Base-by-base conservation (phyloP, 495 filamentous ascomycete species). In the Parathielavia hyrcaniae region DNA sequence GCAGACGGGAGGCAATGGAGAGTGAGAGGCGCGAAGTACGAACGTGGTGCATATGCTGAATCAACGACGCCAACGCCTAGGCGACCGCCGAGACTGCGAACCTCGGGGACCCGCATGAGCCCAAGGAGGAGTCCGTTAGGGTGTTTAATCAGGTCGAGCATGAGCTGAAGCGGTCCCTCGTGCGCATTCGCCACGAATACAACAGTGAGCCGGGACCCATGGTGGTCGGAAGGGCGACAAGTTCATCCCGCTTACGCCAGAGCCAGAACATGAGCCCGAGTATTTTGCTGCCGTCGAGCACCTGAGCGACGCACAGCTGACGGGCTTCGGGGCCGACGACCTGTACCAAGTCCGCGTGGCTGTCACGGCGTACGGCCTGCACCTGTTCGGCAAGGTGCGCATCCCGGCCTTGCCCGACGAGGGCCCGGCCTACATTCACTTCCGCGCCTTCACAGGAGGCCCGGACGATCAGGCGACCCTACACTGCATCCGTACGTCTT, bases 381-480 rank as follows among this genome's bases (percentile, higher is more conserved):
- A 81, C 63, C 62, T 85, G 16, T 79, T 85, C 58, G 80, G 79
- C 61, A 82, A 81, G 61, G 64, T 83, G 44, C 74, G 73, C 20
- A 67, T 84, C 26, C 79, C 77, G 6, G 70, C 73, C 35, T 50
- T 72, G 65, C 68, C 71, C 23, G 70, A 75, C 40, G 57, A 60
- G 1, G 74, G 74, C 0, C 73, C 72, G 14, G 73, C 71, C 0
- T 80, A 74, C 58, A 64, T 80, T 26, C 75, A 77, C 63, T 73
- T 83, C 59, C 74, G 80, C 39, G 67, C 77, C 34, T 83, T 83
- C 64, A 72, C 77, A 19, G 67, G 76, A 8, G 74, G 71, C 8
- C 68, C 75, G 23, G 75, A 73, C 17, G 68, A 69, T 39, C 67
- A 77, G 58, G 73, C 74, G 35, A 76, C 69, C 46, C 61, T 84